These are phyloP conservation scores for Krasilnikovozyma curviuscula DNA, from an alignment of 768 basidiomycete genomes.

Conservation along the genomic window DNA sequence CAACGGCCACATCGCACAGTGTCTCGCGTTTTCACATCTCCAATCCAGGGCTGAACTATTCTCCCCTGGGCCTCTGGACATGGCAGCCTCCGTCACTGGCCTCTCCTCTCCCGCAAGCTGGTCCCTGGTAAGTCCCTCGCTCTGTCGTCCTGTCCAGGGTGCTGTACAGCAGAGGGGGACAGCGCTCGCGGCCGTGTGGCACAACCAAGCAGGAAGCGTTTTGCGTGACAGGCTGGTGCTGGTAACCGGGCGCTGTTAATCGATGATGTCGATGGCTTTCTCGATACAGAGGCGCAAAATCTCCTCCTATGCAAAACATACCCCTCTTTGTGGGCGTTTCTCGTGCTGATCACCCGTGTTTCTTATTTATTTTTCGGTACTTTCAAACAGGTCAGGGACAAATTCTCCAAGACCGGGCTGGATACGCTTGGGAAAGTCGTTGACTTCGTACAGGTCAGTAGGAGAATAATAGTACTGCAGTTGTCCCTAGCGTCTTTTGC, in stretches of 20 bases:
- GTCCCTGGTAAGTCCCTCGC: constrained; percentile 46
- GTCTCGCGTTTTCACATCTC: too few relatives aligned
- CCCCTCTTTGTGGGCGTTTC: constrained; percentile 17
- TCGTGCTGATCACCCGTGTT: constrained; percentile 24
- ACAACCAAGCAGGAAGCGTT: too few relatives aligned
- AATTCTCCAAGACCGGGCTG: constrained; percentile 77
- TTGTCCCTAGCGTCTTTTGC: constrained; percentile 11
- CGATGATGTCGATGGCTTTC: neutral
- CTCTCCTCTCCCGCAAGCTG: constrained; percentile 70
- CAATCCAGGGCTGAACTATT: too few relatives aligned
- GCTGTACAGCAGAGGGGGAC: too few relatives aligned
- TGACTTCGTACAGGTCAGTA: constrained; percentile 54
- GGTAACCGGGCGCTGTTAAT: neutral
- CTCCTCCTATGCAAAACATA: constrained; percentile 8
- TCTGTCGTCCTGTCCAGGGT: neutral
- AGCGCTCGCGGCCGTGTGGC: too few relatives aligned
- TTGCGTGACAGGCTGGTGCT: too few relatives aligned
- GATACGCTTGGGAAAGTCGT: constrained; percentile 67
- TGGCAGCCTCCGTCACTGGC: constrained; percentile 49
- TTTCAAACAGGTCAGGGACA: constrained; percentile 41
- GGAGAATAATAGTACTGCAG: neutral
- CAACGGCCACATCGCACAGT: too few relatives aligned
- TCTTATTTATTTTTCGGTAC: neutral
- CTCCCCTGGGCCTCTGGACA: too few relatives aligned
- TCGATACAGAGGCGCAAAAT: constrained; percentile 6